phyloP scores from a whole-genome alignment of 306 rosid genomes.

The Vigna unguiculata region DNA sequence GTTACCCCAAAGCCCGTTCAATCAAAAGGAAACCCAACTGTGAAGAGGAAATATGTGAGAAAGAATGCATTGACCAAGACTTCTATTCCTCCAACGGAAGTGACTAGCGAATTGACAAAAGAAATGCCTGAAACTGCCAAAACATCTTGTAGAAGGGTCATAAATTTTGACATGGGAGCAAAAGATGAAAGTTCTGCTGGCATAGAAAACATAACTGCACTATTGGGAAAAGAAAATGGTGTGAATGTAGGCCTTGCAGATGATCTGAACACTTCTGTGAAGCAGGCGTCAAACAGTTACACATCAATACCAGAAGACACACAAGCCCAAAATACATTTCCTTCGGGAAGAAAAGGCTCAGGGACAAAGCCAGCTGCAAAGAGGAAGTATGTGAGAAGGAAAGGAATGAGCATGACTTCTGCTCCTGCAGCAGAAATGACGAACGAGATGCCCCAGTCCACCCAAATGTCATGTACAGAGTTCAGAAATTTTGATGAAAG shows the following conservation, averaged over 20 bases:
- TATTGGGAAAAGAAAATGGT: constrained; percentile 39
- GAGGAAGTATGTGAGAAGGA: constrained; percentile 43
- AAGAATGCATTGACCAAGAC: constrained; percentile 50
- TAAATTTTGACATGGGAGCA: constrained; percentile 53
- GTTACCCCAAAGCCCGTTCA: constrained; percentile 53
- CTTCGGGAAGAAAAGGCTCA: constrained; percentile 12
- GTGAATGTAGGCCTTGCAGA: constrained; percentile 29
- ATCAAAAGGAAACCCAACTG: constrained; percentile 54
- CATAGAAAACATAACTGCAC: background rate
- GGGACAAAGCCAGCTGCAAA: constrained; percentile 34
- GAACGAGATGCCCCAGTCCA: constrained; percentile 33
- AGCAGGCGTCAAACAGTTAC: constrained; percentile 40
- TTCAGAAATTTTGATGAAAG: constrained; percentile 30
- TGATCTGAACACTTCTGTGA: constrained; percentile 33
- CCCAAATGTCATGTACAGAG: constrained; percentile 58
- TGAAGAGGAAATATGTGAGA: constrained; percentile 70
- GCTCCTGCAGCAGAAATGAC: constrained; percentile 35
- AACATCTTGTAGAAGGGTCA: constrained; percentile 59
- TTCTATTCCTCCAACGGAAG: constrained; percentile 47
- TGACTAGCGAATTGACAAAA: constrained; percentile 40
- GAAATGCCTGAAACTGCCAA: constrained; percentile 41
- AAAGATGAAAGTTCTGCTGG: constrained; percentile 39
- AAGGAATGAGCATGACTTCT: constrained; percentile 40
- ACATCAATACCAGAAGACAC: constrained; percentile 41
- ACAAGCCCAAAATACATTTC: constrained; percentile 31